Conservation (phyloP, 768 basidiomycete genomes). For the Mycena metata region DNA sequence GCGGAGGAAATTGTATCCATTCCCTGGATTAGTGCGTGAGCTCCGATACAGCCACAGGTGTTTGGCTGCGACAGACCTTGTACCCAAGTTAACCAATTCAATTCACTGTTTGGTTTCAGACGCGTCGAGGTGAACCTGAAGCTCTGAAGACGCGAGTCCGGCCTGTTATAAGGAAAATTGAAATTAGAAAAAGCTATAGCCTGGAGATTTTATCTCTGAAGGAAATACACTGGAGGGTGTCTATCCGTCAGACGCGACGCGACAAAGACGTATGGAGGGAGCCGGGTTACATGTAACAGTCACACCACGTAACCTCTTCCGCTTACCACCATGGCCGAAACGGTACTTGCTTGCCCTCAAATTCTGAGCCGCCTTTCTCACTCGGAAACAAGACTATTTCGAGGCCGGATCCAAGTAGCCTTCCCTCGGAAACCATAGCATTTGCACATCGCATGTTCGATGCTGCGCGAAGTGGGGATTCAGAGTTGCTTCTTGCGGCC, state of each 20-base stretch:
- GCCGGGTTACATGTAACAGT: background rate
- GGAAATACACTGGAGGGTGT: too few relatives aligned
- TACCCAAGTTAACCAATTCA: background rate
- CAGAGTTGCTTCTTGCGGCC: conserved; percentile 66
- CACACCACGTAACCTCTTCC: background rate
- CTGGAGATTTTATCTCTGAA: too few relatives aligned
- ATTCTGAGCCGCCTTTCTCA: conserved; percentile 4
- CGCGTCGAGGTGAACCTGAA: too few relatives aligned
- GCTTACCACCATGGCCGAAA: conserved; percentile 1
- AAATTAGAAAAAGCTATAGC: too few relatives aligned
- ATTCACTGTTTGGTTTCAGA: too few relatives aligned
- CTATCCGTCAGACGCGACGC: background rate
- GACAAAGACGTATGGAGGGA: background rate
- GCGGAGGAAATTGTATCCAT: conserved; percentile 15
- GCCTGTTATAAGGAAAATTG: too few relatives aligned
- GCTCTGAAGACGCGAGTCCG: too few relatives aligned
- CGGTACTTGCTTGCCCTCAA: conserved; percentile 6
- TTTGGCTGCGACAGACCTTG: background rate
- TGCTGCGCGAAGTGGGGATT: conserved; percentile 73
- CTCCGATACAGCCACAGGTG: too few relatives aligned
- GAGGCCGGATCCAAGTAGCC: conserved; percentile 21
- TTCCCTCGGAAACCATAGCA: conserved; percentile 61
- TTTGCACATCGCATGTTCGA: conserved; percentile 83
- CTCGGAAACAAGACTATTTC: background rate
- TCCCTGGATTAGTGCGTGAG: background rate